Evolutionary conservation across 225 moss, liverwort and hornwort species (phyloP).

Genomic region (Pseudoscleropodium purum): DNA sequence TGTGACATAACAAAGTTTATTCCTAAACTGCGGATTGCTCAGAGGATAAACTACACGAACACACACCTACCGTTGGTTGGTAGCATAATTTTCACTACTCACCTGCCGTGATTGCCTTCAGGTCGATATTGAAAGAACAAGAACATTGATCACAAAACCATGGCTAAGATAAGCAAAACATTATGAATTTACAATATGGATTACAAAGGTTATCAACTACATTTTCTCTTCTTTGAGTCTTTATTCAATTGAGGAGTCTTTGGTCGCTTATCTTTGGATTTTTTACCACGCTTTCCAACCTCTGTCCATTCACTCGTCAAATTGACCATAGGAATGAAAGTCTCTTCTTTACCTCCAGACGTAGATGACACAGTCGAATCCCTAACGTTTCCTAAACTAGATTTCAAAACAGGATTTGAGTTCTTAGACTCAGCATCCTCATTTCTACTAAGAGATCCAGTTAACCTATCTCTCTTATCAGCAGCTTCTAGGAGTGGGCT

Average conservation of each 20-base stretch:
- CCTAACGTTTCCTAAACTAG: background rate
- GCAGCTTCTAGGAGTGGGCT: conserved; percentile 30
- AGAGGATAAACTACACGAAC: background rate
- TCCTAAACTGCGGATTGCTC: background rate
- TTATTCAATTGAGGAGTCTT: conserved; percentile 7
- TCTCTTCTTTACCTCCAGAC: background rate
- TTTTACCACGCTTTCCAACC: conserved; percentile 36
- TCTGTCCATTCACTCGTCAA: conserved; percentile 38
- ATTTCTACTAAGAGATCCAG: background rate
- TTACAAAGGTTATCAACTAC: background rate
- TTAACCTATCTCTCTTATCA: background rate
- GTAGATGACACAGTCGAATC: background rate
- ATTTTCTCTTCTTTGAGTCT: conserved; percentile 34
- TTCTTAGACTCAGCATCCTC: background rate
- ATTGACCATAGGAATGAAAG: conserved; percentile 28
- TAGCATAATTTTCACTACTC: background rate
- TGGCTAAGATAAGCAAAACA: background rate
- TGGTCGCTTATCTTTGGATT: conserved; percentile 19
- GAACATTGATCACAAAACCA: background rate
- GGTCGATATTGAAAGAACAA: background rate
- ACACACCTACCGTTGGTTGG: background rate
- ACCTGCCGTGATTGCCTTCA: background rate
- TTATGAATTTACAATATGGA: background rate
- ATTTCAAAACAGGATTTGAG: background rate
- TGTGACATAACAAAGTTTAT: background rate